These are phyloP conservation scores for Areca catechu DNA, from an alignment of 176 grass and related monocot genomes.

Conservation along the genomic window DNA sequence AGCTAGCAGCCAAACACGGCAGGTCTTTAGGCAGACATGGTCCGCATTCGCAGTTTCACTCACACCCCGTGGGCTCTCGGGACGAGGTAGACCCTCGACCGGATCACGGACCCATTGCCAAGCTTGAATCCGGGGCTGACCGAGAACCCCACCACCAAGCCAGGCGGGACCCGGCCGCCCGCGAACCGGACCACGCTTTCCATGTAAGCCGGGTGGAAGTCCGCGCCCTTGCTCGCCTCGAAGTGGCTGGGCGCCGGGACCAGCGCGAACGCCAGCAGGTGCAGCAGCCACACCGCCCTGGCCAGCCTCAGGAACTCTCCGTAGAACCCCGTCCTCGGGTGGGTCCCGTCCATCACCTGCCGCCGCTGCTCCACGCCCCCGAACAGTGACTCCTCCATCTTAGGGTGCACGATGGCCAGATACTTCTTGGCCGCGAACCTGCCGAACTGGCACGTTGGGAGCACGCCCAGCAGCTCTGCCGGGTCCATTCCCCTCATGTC, in stretches of 20 bases:
- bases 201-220: conserved; percentile 89
- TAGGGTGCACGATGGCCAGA: conserved; percentile 30
- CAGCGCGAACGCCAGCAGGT: conserved; percentile 87
- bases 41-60: too few species aligned
- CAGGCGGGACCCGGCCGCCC: conserved; percentile 17
- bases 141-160: conserved; percentile 65
- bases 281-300: conserved; percentile 95
- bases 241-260: conserved; percentile 79
- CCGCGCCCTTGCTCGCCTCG: conserved; percentile 64
- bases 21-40: too few species aligned
- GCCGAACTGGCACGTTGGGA: conserved; percentile 79
- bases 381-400: conserved; percentile 59
- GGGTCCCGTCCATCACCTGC: conserved; percentile 32
- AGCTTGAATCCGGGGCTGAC: conserved; percentile 74
- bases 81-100: conserved; percentile 74
- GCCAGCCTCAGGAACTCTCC: conserved; percentile 64
- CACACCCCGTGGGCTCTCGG: conserved; percentile 9
- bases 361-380: conserved; percentile 49
- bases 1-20: too few species aligned
- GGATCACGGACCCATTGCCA: conserved; percentile 52
- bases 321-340: conserved; percentile 88
- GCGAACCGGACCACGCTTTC: conserved; percentile 56
- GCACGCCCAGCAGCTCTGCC: conserved; percentile 67
- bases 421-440: conserved; percentile 67
- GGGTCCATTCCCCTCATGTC: conserved; percentile 99